Conservation (phyloP, 202 grass and related monocot genomes). For the Miscanthus sacchariflorus region DNA sequence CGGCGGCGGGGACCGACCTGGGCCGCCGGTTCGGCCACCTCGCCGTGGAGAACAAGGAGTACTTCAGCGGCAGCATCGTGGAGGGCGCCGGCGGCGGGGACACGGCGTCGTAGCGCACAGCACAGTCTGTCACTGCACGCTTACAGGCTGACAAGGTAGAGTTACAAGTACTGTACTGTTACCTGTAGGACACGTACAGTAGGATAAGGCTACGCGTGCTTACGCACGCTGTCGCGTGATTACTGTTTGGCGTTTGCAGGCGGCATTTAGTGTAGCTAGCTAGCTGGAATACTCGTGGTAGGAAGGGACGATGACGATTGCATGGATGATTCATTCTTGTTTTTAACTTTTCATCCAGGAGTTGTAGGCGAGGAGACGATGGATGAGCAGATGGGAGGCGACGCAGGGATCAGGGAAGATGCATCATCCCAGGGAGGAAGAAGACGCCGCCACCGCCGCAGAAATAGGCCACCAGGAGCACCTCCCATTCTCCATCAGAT, state of each 20-base stretch:
- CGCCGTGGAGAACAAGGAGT: constrained; percentile 77
- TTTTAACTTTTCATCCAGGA: constrained; percentile 51
- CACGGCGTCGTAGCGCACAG: constrained; percentile 59
- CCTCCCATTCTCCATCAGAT: neutral
- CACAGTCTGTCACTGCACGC: neutral
- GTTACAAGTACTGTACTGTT: neutral
- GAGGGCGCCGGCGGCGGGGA: constrained; percentile 54
- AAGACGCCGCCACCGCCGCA: constrained; percentile 47
- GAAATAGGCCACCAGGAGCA: constrained; percentile 7
- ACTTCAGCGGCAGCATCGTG: constrained; percentile 97
- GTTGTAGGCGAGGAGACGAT: constrained; percentile 52
- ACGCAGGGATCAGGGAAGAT: constrained; percentile 66
- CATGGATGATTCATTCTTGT: neutral
- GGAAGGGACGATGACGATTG: neutral
- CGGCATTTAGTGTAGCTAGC: too few species aligned
- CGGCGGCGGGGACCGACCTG: constrained; percentile 36
- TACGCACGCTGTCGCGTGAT: neutral
- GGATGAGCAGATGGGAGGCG: constrained; percentile 44
- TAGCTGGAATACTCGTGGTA: neutral
- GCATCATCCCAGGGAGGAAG: constrained; percentile 83
- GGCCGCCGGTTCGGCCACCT: constrained; percentile 58
- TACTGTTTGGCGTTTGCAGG: neutral
- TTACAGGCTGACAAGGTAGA: neutral
- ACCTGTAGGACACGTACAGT: neutral
- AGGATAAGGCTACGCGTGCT: neutral